A percentile compares a stretch with the other conserved stretches of the same genome.
phyloP scores from a whole-genome alignment of 176 grass and related monocot species.

The Aegilops tauschii region DNA sequence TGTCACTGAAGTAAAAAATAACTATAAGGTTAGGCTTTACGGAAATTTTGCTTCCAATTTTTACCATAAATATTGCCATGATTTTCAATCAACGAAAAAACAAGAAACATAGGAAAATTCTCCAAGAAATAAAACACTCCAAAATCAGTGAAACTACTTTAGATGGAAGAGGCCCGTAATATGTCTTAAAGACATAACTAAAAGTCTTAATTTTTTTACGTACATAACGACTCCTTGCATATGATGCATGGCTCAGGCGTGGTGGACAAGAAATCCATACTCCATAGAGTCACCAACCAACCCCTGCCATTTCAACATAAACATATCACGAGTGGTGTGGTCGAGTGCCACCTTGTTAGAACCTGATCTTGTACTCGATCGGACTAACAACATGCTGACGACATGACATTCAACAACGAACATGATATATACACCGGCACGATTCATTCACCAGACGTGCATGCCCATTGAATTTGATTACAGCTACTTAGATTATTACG shows the following conservation, averaged over 20 bases:
- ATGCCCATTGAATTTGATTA: neutral
- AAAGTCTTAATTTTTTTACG: neutral
- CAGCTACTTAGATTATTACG: neutral
- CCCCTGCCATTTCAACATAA: neutral
- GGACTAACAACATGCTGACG: neutral
- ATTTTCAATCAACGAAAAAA: neutral
- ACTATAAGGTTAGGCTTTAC: too few relatives aligned
- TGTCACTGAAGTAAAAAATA: neutral
- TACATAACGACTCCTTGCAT: neutral
- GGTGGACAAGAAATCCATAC: neutral
- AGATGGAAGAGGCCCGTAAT: too few relatives aligned
- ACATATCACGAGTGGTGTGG: neutral
- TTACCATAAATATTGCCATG: too few relatives aligned
- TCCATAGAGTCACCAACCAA: neutral
- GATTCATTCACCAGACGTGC: slow-evolving; percentile 25
- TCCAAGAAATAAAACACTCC: neutral
- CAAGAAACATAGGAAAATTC: neutral
- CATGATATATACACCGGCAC: neutral
- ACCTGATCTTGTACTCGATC: slow-evolving; percentile 25
- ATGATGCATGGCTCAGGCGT: slow-evolving; percentile 23
- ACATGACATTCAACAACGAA: neutral
- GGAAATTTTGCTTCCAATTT: too few relatives aligned
- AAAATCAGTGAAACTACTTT: neutral
- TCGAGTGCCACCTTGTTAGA: neutral
- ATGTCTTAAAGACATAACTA: too few relatives aligned